Evolutionary conservation across 2,329 filamentous ascomycete genomes (phyloP).

Genomic region (Aspergillus jensenii): DNA sequence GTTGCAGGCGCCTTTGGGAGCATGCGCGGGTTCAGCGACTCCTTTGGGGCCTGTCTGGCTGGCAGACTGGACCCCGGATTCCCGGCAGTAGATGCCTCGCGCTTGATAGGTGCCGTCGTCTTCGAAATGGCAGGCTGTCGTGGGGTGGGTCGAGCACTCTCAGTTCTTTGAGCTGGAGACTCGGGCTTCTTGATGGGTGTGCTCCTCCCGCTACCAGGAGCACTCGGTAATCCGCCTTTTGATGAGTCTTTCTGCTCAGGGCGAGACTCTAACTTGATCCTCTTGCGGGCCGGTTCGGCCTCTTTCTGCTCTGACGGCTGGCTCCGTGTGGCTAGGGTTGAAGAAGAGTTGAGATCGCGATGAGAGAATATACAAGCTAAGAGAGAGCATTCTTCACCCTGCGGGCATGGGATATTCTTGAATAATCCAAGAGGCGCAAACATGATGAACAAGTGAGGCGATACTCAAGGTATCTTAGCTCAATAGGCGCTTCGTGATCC

Average conservation of each 20-base stretch:
- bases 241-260: background rate
- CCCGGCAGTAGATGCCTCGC: background rate
- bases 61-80: conserved; percentile 15
- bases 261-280: background rate
- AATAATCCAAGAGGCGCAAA: conserved; percentile 58
- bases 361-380: conserved; percentile 62
- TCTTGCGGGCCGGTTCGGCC: background rate
- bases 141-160: background rate
- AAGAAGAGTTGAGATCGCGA: conserved; percentile 24
- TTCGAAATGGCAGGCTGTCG: conserved; percentile 1
- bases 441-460: conserved; percentile 36
- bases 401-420: conserved; percentile 54
- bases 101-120: conserved; percentile 3
- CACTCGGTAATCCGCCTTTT: background rate
- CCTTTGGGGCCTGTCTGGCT: conserved; percentile 36
- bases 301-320: conserved; percentile 2
- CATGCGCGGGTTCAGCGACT: conserved; percentile 48
- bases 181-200: conserved; percentile 35
- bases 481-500: background rate
- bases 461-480: background rate
- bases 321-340: conserved; percentile 11
- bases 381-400: conserved; percentile 50
- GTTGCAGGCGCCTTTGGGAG: conserved; percentile 44
- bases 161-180: background rate
- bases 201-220: background rate